phyloP scores from a whole-genome alignment of 2,329 filamentous ascomycete species.

The Venturia carpophila region DNA sequence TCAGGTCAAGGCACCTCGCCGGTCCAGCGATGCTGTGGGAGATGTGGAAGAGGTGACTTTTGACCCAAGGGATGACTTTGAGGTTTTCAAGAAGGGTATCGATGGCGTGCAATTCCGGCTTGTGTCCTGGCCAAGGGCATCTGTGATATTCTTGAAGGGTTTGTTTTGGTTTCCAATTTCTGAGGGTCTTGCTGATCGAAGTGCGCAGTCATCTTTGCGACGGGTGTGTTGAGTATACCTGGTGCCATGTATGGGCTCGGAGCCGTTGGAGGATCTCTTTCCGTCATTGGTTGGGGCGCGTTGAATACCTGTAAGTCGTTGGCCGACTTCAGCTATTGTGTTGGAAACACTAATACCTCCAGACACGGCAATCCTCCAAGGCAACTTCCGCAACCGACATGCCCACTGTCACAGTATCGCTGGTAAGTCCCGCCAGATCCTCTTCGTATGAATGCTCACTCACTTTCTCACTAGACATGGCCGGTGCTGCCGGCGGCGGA shows the following conservation, averaged over 20 bases:
- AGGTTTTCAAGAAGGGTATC: constrained; percentile 44
- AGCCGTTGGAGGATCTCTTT: constrained; percentile 41
- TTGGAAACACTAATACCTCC: constrained; percentile 5
- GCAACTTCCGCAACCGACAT: constrained; percentile 45
- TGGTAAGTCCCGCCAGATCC: background rate
- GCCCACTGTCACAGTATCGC: constrained; percentile 46
- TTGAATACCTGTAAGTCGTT: constrained; percentile 38
- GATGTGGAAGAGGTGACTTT: constrained; percentile 24
- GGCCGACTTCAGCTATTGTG: background rate
- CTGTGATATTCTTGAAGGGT: constrained; percentile 47
- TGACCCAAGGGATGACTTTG: constrained; percentile 31
- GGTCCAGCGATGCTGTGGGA: constrained; percentile 23
- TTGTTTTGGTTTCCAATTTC: constrained; percentile 9
- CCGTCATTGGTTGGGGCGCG: constrained; percentile 40
- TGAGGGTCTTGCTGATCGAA: background rate
- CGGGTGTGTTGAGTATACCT: constrained; percentile 38
- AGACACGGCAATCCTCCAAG: constrained; percentile 42
- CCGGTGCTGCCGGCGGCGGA: constrained; percentile 45
- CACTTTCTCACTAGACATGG: constrained; percentile 42
- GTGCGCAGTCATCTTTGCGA: constrained; percentile 40
- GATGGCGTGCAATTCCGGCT: constrained; percentile 47
- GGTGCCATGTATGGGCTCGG: constrained; percentile 42
- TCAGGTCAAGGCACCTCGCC: constrained; percentile 22
- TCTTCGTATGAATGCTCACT: constrained; percentile 42
- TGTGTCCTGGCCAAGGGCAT: constrained; percentile 45